Base-by-base conservation (phyloP, 1,284 basidiomycete genomes). In the Xerocomus subilludens region DNA sequence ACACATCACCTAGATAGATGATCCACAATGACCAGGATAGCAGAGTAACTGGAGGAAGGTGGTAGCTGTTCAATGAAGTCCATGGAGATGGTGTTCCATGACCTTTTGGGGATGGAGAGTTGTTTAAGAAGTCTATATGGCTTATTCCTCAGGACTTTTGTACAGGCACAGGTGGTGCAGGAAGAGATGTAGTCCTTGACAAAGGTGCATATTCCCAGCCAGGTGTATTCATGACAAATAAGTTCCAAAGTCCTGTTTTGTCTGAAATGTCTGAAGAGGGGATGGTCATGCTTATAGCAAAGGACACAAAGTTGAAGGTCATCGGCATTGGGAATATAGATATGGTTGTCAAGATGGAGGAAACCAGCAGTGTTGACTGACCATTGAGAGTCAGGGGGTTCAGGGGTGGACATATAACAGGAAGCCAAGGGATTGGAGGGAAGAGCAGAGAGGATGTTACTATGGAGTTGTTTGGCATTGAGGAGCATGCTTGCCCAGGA, bases 21-120 rank as follows among this genome's bases (percentile, higher is more conserved):
- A 42, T 42, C 38, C 9, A 42, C 38, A 42, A 42, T 42, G 38
- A 42, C 18, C 10, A 42, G 38, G 9, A 42, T 42, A 27, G 21
- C 7, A 21, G 27, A 13, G 49, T 13, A 23, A 8, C 49, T 27
- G 27, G 81, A 84, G 1, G 13, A 3, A 2, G 38, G 38, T 10
- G 85, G 85, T 74, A 75, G 64, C 18, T 74, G 66, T n/a, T 62
- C 30, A 2, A 71, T 71, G 32, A 74, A 74, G 27, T 71, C 64
- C 35, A 36, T 49, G 8, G 23, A 56, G 7, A 69, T 64, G 51
- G n/a, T 49, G 27, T 72, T 81, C 18, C 80, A 63, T 13, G 67
- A 33, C 2, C 80, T 78, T 30, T 60, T 20, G 0, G 47, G 53
- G 69, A 38, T 2, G 73, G n/a, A 23, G 18, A 18, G 18, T 42